Conservation (phyloP, 345 rosid genomes). For the Arabidopsis arenosa region DNA sequence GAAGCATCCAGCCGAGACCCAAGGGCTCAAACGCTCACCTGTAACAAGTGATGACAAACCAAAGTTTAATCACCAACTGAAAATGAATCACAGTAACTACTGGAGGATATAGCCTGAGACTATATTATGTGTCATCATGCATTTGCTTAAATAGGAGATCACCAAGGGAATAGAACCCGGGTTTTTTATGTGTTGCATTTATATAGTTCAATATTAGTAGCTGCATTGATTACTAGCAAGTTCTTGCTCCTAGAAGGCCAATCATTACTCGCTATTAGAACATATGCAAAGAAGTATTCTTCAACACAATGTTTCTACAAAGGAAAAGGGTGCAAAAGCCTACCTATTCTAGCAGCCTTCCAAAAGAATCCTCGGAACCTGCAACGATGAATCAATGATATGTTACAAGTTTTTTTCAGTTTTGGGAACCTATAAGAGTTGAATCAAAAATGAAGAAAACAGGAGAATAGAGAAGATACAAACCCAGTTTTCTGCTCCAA, state of each 20-base stretch:
- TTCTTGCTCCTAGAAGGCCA: slow-evolving; percentile 15
- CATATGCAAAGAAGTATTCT: neutral
- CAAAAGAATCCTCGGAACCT: slow-evolving; percentile 96
- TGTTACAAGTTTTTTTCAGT: neutral
- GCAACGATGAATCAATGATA: slow-evolving; percentile 17
- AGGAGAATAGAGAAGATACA: slow-evolving; percentile 29
- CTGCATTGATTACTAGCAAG: neutral
- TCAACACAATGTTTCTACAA: neutral
- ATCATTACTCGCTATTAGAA: neutral
- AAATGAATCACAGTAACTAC: neutral
- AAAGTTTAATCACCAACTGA: neutral
- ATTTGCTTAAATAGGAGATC: slow-evolving; percentile 7
- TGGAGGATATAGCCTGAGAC: neutral
- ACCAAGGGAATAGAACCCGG: neutral
- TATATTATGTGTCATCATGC: slow-evolving; percentile 11
- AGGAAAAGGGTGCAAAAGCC: slow-evolving; percentile 23
- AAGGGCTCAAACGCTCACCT: slow-evolving; percentile 97
- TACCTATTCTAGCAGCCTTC: slow-evolving; percentile 99
- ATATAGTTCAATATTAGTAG: neutral
- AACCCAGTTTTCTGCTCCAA: slow-evolving; percentile 95
- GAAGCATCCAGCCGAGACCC: slow-evolving; percentile 94
- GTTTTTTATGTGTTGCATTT: neutral
- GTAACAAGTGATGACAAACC: slow-evolving; percentile 23
- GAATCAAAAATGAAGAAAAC: neutral
- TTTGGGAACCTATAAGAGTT: neutral